A percentile compares a stretch with the other conserved stretches of the same genome.
phyloP scores from a whole-genome alignment of 176 grass and related monocot species.

The Raddia guianensis region DNA sequence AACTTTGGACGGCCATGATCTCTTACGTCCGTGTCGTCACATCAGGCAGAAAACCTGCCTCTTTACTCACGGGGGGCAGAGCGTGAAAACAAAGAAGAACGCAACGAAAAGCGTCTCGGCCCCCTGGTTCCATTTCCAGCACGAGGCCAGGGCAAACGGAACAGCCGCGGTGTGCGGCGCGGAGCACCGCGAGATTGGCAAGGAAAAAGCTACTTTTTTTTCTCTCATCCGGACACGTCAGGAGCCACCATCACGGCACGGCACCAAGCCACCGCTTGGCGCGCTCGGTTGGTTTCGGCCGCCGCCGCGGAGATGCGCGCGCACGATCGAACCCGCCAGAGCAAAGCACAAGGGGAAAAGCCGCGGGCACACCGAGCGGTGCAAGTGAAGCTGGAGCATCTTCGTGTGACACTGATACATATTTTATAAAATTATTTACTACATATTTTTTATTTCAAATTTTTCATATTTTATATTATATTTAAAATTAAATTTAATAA shows the following conservation, averaged over 20 bases:
- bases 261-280: constrained; percentile 1
- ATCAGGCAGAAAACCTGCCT: not conserved
- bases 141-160: not conserved
- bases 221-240: constrained; percentile 25
- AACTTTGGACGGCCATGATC: not conserved
- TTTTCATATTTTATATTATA: too few species aligned
- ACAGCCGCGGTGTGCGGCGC: not conserved
- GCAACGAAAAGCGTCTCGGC: constrained; percentile 1
- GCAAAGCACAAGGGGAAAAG: not conserved
- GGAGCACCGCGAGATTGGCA: constrained; percentile 9
- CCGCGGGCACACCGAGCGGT: not conserved
- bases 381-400: too few species aligned
- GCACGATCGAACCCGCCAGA: constrained; percentile 11
- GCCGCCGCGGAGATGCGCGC: not conserved
- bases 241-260: constrained; percentile 24
- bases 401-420: too few species aligned
- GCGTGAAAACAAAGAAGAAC: not conserved
- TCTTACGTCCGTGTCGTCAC: not conserved
- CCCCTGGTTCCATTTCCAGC: constrained; percentile 6
- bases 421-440: too few species aligned
- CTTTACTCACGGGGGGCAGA: not conserved
- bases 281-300: not conserved
- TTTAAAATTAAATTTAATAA: too few species aligned
- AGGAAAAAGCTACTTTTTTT: not conserved
- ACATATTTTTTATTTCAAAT: too few species aligned